Evolutionary conservation across 169 alveolate genomes (phyloP).

Genomic region (Blepharisma undulans): DNA sequence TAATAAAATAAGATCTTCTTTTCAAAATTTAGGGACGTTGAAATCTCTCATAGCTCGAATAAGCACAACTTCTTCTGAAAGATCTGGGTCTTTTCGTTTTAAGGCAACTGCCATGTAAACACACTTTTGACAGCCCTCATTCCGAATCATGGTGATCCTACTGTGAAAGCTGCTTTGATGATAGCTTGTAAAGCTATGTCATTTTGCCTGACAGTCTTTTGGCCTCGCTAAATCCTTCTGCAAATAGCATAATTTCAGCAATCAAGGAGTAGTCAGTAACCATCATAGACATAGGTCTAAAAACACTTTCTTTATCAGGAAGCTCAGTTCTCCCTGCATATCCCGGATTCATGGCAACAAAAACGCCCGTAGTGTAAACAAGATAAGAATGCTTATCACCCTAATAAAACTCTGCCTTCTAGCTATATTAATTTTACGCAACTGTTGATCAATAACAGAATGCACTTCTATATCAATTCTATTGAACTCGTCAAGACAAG

Average conservation of each 20-base stretch:
- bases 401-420: no score
- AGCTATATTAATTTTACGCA: constrained; percentile 82
- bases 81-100: constrained; percentile 77
- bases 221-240: constrained; percentile 91
- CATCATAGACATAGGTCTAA: constrained; percentile 91
- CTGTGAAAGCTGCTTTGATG: constrained; percentile 85
- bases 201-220: constrained; percentile 85
- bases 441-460: constrained; percentile 87
- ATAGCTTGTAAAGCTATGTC: constrained; percentile 83
- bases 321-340: constrained; percentile 90
- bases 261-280: constrained; percentile 89
- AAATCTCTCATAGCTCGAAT: constrained; percentile 91
- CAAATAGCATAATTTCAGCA: constrained; percentile 88
- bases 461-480: constrained; percentile 87
- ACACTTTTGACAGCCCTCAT: constrained; percentile 90
- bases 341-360: constrained; percentile 90
- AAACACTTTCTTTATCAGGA: constrained; percentile 86
- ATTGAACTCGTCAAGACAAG: constrained; percentile 89
- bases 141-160: constrained; percentile 90
- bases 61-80: constrained; percentile 83
- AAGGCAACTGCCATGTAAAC: constrained; percentile 87
- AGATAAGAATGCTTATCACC: no score
- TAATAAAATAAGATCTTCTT: constrained; percentile 86
- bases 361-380: constrained; percentile 84
- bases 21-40: constrained; percentile 87